Base-by-base conservation (phyloP, 1,284 basidiomycete genomes). In the Ceratobasidium sp. region DNA sequence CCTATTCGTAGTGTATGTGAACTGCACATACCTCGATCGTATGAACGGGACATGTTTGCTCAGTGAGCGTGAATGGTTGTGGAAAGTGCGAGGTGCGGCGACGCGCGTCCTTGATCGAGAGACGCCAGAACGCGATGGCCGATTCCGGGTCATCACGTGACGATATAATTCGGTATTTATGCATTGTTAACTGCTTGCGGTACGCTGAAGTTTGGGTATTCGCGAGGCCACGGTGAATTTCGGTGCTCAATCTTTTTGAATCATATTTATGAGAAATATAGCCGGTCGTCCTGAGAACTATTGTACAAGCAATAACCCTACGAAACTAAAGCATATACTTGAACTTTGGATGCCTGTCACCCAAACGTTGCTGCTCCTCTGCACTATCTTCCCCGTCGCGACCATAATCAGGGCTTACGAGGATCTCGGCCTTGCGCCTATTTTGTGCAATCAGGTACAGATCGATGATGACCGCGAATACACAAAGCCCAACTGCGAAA, bases 11-110 rank as follows among this genome's bases (percentile, higher is more conserved):
- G 21, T 25, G 25, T 25, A 25, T 50, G 11, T 27, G 7, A 6
- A 50, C 6, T 7, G 4, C 7, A 23, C 82, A 56, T 77, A 88
- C 88, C 88, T 82, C 88, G 85, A 83, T 90, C 88, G 80, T 90
- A 90, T 57, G 87, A 89, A 79, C 87, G 86, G 71, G 87, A 72
- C 71, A 72, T 72, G 42, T 33, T 42, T 8, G 29, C 4, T 49
- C 5, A 19, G 36, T 33, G 41, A 23, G 39, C 52, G 36, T 25
- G 50, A 16, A 23, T 56, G 44, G 62, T 56, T 36, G 52, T 29
- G 39, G 27, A 46, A 23, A 49, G 53, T 11, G 29, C n/a, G 27
- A 27, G n/a, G 23, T 16, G 21, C 39, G 33, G 44, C 52, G 62
- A 67, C 62, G 62, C 62, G 62, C 62, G 62, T 67, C 62, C 52